Base-by-base conservation (phyloP, 2,329 filamentous ascomycete genomes). In the Chrysosphaeria jannelii region DNA sequence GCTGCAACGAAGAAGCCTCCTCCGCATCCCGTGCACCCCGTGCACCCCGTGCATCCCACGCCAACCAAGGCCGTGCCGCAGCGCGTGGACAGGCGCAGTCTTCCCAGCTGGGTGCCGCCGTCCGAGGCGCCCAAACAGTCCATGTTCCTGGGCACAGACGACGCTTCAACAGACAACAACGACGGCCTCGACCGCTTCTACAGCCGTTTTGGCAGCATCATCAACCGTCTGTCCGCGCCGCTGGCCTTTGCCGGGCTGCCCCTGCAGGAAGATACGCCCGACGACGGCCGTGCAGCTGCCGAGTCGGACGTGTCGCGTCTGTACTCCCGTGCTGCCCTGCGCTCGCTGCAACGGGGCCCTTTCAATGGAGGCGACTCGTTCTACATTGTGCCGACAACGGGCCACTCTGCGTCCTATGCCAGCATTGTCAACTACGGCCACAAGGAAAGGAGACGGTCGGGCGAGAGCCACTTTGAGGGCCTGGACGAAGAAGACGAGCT, bases 221-320 rank as follows among this genome's bases (percentile, higher is more conserved):
- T 93, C 37, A 85, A 76, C 29, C 71, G 68, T 34, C 60, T 93
- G 8, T 88, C 81, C 0, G 78, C 79, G 0, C 79, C 79, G 2
- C 51, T 97, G 14, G 81, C 79, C 4, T 97, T 91, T 46, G 76
- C 85, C 4, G 81, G 81, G 1, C 57, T 97, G 6, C 85, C 85
- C 1, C 52, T 97, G 5, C 51, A 60, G 26, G 55, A 58, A 28
- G 8, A 14, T 7, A 7, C 16, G 16, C 16, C 16, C 7, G 16
- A 18, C 16, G 16, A 18, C 16, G 12, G 12, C 6, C 16, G 16
- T 18, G 27, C 39, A 14, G 29, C 36, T 13, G 41, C 49, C 2
- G 65, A 74, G 10, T 72, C 76, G 0, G 78, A 93, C 33, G 57
- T 90, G 13, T 66, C 62, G 34, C 71, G 67, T 29, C 60, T 89